These are phyloP conservation scores for Lophiostoma macrostomum DNA, from an alignment of 495 filamentous ascomycete genomes.

Conservation along the genomic window DNA sequence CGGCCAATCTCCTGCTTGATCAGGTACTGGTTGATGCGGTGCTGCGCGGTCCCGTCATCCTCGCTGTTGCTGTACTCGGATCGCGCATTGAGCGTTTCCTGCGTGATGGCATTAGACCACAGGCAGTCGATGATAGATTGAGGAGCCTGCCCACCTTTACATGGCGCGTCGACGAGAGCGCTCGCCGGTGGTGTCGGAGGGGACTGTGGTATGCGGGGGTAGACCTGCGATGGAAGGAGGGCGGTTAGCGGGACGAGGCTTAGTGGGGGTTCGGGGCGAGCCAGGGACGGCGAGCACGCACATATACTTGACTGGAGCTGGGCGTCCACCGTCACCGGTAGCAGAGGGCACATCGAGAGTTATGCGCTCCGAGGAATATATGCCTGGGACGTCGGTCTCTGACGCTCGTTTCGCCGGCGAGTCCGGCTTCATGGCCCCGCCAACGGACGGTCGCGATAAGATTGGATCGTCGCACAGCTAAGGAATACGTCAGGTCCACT, in stretches of 20 bases:
- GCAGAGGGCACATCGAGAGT: constrained; percentile 38
- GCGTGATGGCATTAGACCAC: background rate
- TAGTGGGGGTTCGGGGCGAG: background rate
- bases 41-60: constrained; percentile 72
- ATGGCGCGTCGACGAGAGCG: constrained; percentile 36
- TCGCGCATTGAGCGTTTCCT: constrained; percentile 90
- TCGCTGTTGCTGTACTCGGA: constrained; percentile 85
- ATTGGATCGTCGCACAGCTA: too few relatives aligned
- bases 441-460: too few relatives aligned
- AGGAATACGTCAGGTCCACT: too few relatives aligned
- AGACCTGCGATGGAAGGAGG: constrained; percentile 31
- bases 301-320: constrained; percentile 40
- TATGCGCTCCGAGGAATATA: constrained; percentile 32
- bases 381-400: constrained; percentile 13
- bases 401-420: constrained; percentile 12
- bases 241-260: constrained; percentile 4
- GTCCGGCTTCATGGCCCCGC: background rate
- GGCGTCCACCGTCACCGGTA: constrained; percentile 20
- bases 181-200: constrained; percentile 42
- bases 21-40: constrained; percentile 88
- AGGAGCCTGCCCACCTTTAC: constrained; percentile 37
- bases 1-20: constrained; percentile 95
- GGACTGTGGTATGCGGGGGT: constrained; percentile 42
- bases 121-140: background rate
- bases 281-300: constrained; percentile 12